Evolutionary conservation across 345 rosid genomes (phyloP).

Genomic region (Aquilaria yunnanensis): DNA sequence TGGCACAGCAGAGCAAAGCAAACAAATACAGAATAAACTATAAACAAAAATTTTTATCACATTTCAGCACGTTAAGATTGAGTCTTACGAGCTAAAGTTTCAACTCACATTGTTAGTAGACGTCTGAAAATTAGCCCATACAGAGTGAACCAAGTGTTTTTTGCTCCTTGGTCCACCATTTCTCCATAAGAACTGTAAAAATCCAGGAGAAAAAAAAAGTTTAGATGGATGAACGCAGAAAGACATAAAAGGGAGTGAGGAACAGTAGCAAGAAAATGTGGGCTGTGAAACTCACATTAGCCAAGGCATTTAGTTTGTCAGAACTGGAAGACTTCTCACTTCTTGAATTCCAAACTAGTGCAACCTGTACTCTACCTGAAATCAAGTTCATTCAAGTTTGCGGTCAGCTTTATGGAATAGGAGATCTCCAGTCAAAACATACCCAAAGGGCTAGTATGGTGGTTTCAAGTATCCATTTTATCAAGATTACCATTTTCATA

Average conservation of each 20-base stretch:
- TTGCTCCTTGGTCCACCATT: slow-evolving; percentile 68
- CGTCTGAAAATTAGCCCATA: slow-evolving; percentile 98
- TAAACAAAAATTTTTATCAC: too few species aligned
- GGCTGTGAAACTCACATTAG: slow-evolving; percentile 43
- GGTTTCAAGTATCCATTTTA: slow-evolving; percentile 5
- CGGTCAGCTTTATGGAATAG: neutral
- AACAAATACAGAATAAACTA: too few species aligned
- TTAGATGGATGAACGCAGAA: neutral
- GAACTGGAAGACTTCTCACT: slow-evolving; percentile 66
- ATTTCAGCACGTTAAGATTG: too few species aligned
- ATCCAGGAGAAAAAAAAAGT: neutral
- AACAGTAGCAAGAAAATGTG: neutral
- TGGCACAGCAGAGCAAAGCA: too few species aligned
- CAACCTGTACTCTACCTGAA: slow-evolving; percentile 81
- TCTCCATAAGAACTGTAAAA: slow-evolving; percentile 79
- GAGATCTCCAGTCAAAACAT: neutral
- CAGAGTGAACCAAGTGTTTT: slow-evolving; percentile 61
- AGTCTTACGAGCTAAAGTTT: neutral
- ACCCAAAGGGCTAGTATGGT: neutral
- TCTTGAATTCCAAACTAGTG: slow-evolving; percentile 92
- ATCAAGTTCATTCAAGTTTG: slow-evolving; percentile 6
- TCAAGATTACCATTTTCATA: slow-evolving; percentile 57
- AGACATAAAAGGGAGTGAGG: neutral
- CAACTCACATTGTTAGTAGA: slow-evolving; percentile 81
- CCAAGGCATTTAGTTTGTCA: slow-evolving; percentile 66